Conservation (phyloP, 164 flowering plant genomes). For the Macadamia integrifolia region DNA sequence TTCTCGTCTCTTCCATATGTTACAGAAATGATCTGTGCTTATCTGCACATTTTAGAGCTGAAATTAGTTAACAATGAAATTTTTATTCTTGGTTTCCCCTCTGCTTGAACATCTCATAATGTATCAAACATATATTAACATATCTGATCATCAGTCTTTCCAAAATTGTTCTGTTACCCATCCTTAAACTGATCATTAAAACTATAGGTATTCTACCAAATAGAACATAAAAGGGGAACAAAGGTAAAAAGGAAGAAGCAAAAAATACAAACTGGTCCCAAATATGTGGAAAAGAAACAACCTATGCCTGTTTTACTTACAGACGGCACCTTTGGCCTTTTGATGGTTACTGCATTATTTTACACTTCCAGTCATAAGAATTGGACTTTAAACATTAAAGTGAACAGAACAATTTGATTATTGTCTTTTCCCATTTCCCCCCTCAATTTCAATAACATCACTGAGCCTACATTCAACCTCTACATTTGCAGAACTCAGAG, state of each 20-base stretch:
- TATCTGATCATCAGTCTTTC: neutral
- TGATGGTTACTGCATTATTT: neutral
- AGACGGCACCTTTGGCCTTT: neutral
- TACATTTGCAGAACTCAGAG: neutral
- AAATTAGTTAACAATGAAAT: neutral
- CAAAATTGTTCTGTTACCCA: neutral
- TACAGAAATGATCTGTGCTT: too few species aligned
- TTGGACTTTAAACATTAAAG: neutral
- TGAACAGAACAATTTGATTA: neutral
- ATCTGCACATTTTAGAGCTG: neutral
- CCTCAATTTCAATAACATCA: constrained; percentile 1
- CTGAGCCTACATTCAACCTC: neutral
- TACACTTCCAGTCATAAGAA: neutral
- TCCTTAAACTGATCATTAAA: neutral
- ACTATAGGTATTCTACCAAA: neutral
- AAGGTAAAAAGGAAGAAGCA: too few species aligned
- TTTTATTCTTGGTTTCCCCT: neutral
- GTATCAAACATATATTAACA: neutral
- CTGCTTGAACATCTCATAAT: neutral
- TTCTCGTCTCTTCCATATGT: too few species aligned
- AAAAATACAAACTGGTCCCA: neutral
- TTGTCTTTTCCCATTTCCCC: neutral
- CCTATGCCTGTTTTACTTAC: neutral
- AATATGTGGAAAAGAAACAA: neutral
- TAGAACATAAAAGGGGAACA: neutral